phyloP scores from a whole-genome alignment of 2,329 filamentous ascomycete genomes.

The Hypoxylon sp. region DNA sequence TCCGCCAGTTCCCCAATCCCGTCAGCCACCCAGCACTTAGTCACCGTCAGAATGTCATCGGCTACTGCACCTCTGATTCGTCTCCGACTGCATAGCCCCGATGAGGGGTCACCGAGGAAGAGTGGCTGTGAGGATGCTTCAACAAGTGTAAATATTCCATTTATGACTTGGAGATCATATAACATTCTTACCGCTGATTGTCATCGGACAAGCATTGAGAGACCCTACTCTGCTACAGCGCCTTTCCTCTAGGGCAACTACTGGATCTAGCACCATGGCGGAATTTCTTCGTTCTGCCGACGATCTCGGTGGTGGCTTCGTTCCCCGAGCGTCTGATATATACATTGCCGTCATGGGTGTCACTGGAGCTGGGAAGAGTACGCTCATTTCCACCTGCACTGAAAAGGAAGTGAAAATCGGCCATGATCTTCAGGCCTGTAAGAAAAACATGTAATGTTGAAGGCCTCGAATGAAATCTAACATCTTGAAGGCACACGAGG shows the following conservation, averaged over 20 bases:
- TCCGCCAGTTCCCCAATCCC: not conserved
- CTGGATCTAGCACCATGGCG: not conserved
- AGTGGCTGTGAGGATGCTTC: not conserved
- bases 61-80: not conserved
- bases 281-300: not conserved
- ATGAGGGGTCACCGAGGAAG: not conserved
- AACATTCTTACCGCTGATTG: not conserved
- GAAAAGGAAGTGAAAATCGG: constrained; percentile 52
- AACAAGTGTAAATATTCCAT: not conserved
- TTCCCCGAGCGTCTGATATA: not conserved
- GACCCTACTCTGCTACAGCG: not conserved
- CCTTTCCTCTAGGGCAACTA: not conserved
- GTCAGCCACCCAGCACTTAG: not conserved
- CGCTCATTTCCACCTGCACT: constrained; percentile 55
- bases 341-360: constrained; percentile 44
- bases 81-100: not conserved
- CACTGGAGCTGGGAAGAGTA: constrained; percentile 57
- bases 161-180: not conserved
- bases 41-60: not conserved
- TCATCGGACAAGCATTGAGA: not conserved
- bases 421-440: constrained; percentile 53
- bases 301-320: not conserved
- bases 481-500: constrained; percentile 49
- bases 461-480: not conserved
- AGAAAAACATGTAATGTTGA: not conserved